Conservation (phyloP, 2,329 filamentous ascomycete species). For the Cryphonectria carpinicola region DNA sequence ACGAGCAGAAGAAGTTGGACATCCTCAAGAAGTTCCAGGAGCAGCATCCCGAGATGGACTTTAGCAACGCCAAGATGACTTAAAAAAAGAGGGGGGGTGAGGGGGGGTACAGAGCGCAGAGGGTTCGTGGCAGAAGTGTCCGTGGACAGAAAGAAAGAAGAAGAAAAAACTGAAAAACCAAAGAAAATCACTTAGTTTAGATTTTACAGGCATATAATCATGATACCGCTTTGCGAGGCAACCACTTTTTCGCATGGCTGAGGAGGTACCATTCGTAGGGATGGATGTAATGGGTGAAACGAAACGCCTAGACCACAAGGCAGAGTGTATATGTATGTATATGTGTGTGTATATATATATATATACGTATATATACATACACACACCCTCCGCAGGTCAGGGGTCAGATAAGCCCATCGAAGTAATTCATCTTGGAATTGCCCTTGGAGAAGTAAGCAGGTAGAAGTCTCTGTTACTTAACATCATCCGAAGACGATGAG, state of each 20-base stretch:
- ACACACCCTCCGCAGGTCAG: slow-evolving; percentile 41
- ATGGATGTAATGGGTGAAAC: slow-evolving; percentile 68
- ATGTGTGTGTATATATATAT: neutral
- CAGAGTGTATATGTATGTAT: slow-evolving; percentile 25
- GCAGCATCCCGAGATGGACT: slow-evolving; percentile 75
- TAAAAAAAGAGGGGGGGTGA: slow-evolving; percentile 36
- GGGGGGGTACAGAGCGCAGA: neutral
- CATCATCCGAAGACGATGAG: slow-evolving; percentile 53
- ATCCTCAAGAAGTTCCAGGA: slow-evolving; percentile 91
- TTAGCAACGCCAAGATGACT: slow-evolving; percentile 70
- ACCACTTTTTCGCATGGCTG: neutral
- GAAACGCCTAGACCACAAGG: slow-evolving; percentile 59
- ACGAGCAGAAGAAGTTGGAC: slow-evolving; percentile 94
- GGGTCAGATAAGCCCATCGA: slow-evolving; percentile 65
- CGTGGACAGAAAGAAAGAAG: neutral
- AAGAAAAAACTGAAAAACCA: neutral
- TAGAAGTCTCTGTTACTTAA: slow-evolving; percentile 46
- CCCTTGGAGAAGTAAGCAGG: slow-evolving; percentile 58
- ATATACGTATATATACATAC: neutral
- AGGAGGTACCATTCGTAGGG: slow-evolving; percentile 1
- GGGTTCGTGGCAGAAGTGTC: neutral
- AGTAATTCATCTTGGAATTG: slow-evolving; percentile 59
- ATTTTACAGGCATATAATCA: slow-evolving; percentile 18
- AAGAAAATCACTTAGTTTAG: neutral
- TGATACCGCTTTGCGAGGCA: slow-evolving; percentile 24